These are phyloP conservation scores for Hyparrhenia diplandra DNA, from an alignment of 176 grass and related monocot genomes.

Conservation along the genomic window DNA sequence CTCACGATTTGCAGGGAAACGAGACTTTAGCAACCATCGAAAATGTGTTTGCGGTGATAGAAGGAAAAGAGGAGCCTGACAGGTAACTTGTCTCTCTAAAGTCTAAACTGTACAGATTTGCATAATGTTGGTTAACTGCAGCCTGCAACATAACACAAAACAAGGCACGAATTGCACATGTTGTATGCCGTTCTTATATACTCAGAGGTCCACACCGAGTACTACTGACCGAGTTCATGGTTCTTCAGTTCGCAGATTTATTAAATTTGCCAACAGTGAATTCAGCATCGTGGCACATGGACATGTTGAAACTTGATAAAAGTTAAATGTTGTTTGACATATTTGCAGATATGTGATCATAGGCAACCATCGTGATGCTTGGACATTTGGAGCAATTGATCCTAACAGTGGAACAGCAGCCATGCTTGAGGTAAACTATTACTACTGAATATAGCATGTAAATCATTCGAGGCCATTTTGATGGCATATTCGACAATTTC, in stretches of 20 bases:
- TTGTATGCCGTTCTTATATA: not conserved
- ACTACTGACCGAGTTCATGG: not conserved
- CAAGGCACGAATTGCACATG: not conserved
- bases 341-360: constrained; percentile 67
- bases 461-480: not conserved
- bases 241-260: not conserved
- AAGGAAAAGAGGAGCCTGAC: constrained; percentile 88
- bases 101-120: not conserved
- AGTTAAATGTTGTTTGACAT: not conserved
- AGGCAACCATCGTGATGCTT: constrained; percentile 94
- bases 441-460: not conserved
- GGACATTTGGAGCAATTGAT: constrained; percentile 89
- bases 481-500: not conserved
- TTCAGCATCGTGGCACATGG: not conserved
- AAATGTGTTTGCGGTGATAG: constrained; percentile 81
- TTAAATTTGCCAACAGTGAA: not conserved
- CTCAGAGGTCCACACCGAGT: not conserved
- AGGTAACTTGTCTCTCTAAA: constrained; percentile 38
- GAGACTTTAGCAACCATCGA: constrained; percentile 74
- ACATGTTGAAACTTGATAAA: not conserved
- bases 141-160: not conserved
- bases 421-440: constrained; percentile 68
- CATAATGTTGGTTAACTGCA: not conserved
- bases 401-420: constrained; percentile 86
- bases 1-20: constrained; percentile 46